Conservation (phyloP, 1,284 basidiomycete species). For the Trametes pubescens region DNA sequence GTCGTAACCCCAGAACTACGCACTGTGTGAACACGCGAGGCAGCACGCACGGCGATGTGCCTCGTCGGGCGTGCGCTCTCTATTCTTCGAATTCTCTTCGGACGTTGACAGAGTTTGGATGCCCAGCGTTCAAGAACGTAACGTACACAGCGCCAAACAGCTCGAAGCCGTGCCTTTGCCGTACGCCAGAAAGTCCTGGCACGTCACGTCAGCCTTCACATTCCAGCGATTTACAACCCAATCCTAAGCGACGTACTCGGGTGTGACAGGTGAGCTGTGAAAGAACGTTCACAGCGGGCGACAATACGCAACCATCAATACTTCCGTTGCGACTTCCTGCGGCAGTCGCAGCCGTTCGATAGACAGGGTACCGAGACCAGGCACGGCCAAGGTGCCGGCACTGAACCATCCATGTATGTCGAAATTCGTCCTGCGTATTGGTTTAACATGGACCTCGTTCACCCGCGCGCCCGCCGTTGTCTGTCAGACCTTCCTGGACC, state of each 20-base stretch:
- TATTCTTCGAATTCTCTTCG: neutral
- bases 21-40: neutral
- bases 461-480: conserved; percentile 8
- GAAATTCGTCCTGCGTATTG: conserved; percentile 6
- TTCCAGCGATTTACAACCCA: conserved; percentile 16
- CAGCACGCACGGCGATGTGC: neutral
- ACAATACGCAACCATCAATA: conserved; percentile 24
- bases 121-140: neutral
- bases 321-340: conserved; percentile 22
- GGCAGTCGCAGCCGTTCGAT: conserved; percentile 20
- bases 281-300: conserved; percentile 2
- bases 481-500: conserved; percentile 12
- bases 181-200: neutral
- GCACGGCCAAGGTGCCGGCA: conserved; percentile 15
- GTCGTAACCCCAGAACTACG: neutral
- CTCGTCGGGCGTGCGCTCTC: neutral
- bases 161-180: conserved; percentile 2
- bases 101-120: neutral
- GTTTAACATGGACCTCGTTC: conserved; percentile 13
- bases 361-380: conserved; percentile 31
- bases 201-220: conserved; percentile 7
- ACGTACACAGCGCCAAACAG: conserved; percentile 20
- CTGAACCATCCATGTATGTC: conserved; percentile 16
- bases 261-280: conserved; percentile 17
- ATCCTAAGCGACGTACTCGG: neutral